A percentile compares a stretch with the other conserved stretches of the same genome.
Conservation (phyloP, 768 basidiomycete species). For the Mycena vitilis region DNA sequence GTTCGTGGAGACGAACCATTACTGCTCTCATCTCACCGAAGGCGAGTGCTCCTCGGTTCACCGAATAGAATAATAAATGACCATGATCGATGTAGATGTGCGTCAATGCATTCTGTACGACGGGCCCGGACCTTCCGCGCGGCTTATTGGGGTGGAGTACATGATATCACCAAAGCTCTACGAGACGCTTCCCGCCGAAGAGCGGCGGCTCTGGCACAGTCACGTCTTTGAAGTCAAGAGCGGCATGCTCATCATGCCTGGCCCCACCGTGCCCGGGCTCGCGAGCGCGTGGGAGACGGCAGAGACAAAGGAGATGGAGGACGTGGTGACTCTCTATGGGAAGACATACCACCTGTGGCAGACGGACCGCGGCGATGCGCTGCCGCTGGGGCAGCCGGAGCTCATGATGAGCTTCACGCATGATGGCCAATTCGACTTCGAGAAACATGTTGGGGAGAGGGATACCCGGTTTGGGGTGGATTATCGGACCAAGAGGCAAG, state of each 20-base stretch:
- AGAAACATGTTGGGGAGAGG: conserved; percentile 24
- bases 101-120: conserved; percentile 59
- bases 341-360: conserved; percentile 36
- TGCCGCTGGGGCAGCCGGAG: conserved; percentile 33
- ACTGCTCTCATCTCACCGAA: conserved; percentile 47
- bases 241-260: conserved; percentile 37
- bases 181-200: conserved; percentile 53
- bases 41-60: conserved; percentile 32
- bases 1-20: conserved; percentile 47
- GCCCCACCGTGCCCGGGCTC: conserved; percentile 1
- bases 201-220: conserved; percentile 66
- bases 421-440: conserved; percentile 34
- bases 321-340: conserved; percentile 30
- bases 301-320: conserved; percentile 38
- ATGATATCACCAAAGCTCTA: conserved; percentile 60
- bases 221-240: conserved; percentile 58
- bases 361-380: conserved; percentile 32
- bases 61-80: background rate
- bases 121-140: conserved; percentile 53
- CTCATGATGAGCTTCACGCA: conserved; percentile 36
- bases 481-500: conserved; percentile 29
- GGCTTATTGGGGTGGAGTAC: conserved; percentile 67
- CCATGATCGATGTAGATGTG: conserved; percentile 9
- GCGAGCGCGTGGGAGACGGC: conserved; percentile 32
- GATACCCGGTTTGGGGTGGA: conserved; percentile 21